Evolutionary conservation across 1,284 basidiomycete genomes (phyloP).

Genomic region (Pseudozyma pruni): DNA sequence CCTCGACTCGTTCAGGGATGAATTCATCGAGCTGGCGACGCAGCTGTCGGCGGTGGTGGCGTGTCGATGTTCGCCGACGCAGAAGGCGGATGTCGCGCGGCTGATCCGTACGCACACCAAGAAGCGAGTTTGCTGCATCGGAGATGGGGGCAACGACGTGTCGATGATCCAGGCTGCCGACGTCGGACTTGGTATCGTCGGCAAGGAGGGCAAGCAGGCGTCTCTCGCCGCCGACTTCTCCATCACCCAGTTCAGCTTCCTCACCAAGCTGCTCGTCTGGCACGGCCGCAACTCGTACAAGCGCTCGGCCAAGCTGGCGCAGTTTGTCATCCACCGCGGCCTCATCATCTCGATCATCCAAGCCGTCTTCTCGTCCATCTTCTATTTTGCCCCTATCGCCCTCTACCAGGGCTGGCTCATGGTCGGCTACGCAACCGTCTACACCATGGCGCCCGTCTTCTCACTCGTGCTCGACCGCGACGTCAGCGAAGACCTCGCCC

Average conservation of each 20-base stretch:
- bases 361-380: constrained; percentile 91
- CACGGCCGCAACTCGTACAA: constrained; percentile 98
- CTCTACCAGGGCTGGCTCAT: constrained; percentile 98
- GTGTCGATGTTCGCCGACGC: constrained; percentile 96
- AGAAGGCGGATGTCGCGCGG: constrained; percentile 96
- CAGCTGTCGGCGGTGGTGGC: constrained; percentile 96
- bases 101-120: constrained; percentile 88
- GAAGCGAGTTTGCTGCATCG: constrained; percentile 97
- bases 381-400: constrained; percentile 98
- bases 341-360: constrained; percentile 95
- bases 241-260: constrained; percentile 91
- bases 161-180: constrained; percentile 96
- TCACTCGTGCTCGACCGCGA: constrained; percentile 95
- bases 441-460: constrained; percentile 99
- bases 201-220: constrained; percentile 98
- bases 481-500: constrained; percentile 91
- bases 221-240: constrained; percentile 98
- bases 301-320: constrained; percentile 94
- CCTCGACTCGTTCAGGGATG: constrained; percentile 85
- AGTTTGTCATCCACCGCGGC: constrained; percentile 95
- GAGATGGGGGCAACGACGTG: constrained; percentile 93
- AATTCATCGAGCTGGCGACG: constrained; percentile 94
- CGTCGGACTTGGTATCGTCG: constrained; percentile 95
- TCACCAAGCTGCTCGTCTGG: constrained; percentile 95
- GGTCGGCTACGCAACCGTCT: constrained; percentile 96